Evolutionary conservation across 257 asterid genomes (phyloP), one percentile per base, ranked within the genome.

Genomic region (Solanum verrucosum): DNA sequence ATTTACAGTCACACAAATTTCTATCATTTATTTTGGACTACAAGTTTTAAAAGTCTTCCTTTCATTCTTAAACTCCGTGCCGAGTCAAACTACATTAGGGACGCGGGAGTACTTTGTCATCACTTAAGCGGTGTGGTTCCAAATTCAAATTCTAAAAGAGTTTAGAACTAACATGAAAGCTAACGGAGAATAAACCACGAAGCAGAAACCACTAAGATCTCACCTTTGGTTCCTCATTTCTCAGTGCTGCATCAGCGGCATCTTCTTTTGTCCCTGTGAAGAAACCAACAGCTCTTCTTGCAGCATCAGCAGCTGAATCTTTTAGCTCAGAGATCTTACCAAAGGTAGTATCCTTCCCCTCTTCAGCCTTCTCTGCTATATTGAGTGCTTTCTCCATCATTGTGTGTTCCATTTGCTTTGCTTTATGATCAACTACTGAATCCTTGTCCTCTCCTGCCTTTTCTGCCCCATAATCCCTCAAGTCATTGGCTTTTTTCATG

Each of bases 361-460:
- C 56, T 46, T 46, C 56, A 0, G 94, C 93, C 59, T 93, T 95
- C 74, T 93, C 56, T 3, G 92, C 91, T 4, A 91, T 73, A 15
- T 93, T 93, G 0, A 84, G 86, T 0, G 90, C 87, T 34, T 90
- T 93, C 87, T 87, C 91, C 72, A 70, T n/a, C 1, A 89, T 86
- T 3, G 87, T 13, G 8, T 86, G 91, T 67, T 87, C 87, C 16
- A 59, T 25, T 20, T 88, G 87, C 68, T 83, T 81, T 4, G 78
- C 38, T 29, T 88, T 89, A 42, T 40, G 46, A 23, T 82, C 87
- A 1, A 79, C 88, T 6, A 90, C 83, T n/a, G 84, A 86, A 8
- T 71, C 89, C 84, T 40, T 87, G 9, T 79, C 52, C 31, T 88
- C 85, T 38, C 73, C 84, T n/a, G 88, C 25, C 56, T 87, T 89